Evolutionary conservation across 495 filamentous ascomycete genomes (phyloP).

Genomic region (Talaromyces borbonicus): DNA sequence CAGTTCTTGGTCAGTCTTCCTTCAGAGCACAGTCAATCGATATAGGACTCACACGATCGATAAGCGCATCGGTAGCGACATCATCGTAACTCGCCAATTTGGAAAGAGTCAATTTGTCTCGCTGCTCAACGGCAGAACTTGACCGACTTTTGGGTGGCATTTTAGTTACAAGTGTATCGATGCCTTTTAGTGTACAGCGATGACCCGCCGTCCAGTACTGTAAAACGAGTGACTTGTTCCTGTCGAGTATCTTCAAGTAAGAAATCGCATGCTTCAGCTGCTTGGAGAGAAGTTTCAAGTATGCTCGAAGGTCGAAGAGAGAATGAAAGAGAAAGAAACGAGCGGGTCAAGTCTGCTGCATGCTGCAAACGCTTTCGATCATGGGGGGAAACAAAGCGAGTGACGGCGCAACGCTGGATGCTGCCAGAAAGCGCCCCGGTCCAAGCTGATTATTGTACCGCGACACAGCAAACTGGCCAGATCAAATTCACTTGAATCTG

Average conservation of each 20-base stretch:
- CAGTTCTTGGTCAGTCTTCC: constrained; percentile 17
- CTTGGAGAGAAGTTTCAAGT: neutral
- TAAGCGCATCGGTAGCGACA: constrained; percentile 86
- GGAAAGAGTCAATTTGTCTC: constrained; percentile 67
- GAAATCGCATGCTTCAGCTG: neutral
- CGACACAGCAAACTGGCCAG: too few relatives aligned
- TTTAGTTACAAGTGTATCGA: neutral
- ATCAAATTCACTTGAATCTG: too few relatives aligned
- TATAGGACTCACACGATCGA: constrained; percentile 69
- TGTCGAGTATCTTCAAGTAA: too few relatives aligned
- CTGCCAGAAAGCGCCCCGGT: too few relatives aligned
- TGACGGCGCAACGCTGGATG: neutral
- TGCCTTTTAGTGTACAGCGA: too few relatives aligned
- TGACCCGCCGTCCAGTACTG: too few relatives aligned
- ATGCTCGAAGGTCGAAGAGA: neutral
- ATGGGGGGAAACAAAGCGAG: constrained; percentile 1
- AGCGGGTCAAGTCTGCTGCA: neutral
- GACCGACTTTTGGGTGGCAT: constrained; percentile 36
- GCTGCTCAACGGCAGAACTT: constrained; percentile 39
- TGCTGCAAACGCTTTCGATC: neutral
- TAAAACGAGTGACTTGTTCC: neutral
- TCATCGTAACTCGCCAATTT: constrained; percentile 93
- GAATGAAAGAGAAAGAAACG: neutral
- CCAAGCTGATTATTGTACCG: too few relatives aligned
- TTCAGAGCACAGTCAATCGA: neutral